Base-by-base conservation (phyloP, 306 rosid genomes). In the Casuarina cunninghamiana region DNA sequence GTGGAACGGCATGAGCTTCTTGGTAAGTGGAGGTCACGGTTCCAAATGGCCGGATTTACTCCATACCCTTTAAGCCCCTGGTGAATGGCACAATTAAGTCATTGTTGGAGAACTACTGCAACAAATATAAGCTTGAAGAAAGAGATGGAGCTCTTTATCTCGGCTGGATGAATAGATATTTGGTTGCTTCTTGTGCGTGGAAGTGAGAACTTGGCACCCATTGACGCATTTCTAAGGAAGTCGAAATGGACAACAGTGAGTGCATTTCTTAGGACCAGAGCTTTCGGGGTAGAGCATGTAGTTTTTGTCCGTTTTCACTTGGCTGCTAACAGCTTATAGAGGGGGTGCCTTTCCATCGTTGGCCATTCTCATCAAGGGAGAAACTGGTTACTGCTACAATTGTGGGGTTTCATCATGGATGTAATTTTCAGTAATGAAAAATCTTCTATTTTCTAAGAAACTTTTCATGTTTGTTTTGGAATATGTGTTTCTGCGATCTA, bases 131-230 rank as follows among this genome's bases (percentile, higher is more conserved):
- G 65, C 96, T 93, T 81, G 80, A 90, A 85, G 97, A 96, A 82
- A 86, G 88, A 78, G 94, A 86, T 55, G 99, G 93, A 69, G 96
- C 96, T 70, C 87, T 93, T n/a, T 93, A 91, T 79, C 91, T 96
- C 62, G 99, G 99, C 67, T 96, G 99, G 99, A 96, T 88, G 99
- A 84, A 90, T 76, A 88, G 99, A 82, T 91, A 87, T 83, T 85
- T 96, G 88, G 96, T 96, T 83, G 91, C 97, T 87, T 91, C 99
- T 72, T 96, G 94, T 69, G 99, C 99, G 8, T 96, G 99, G 99
- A 91, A 79, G 86, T 95, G 83, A 86, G 76, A 72, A 70, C 72
- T 55, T 5, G 37, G 82, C 72, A 80, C 42, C 26, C 35, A 73
- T 74, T 71, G 58, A 51, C 69, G 45, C 53, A n/a, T 73, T 53